A percentile compares a stretch with the other conserved stretches of the same genome.
Conservation (phyloP, 768 basidiomycete species). For the Postia placenta region DNA sequence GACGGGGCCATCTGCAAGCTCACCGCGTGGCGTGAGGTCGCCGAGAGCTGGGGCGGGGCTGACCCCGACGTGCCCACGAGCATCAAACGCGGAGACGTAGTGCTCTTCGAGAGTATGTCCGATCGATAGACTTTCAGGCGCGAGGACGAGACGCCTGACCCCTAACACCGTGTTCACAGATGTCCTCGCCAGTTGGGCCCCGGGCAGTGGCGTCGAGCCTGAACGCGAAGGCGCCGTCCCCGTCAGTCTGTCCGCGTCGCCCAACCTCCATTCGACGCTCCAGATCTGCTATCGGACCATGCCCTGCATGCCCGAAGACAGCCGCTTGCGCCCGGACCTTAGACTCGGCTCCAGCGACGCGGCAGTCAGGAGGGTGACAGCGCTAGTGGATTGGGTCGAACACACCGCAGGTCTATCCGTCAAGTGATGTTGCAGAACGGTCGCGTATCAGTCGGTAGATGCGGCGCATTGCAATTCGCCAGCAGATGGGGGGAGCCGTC, state of each 20-base stretch:
- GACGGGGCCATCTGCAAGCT: conserved; percentile 62
- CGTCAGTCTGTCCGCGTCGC: conserved; percentile 59
- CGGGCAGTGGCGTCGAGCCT: neutral
- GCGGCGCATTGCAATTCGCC: no score
- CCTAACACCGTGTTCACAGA: conserved; percentile 40
- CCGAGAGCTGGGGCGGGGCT: conserved; percentile 63
- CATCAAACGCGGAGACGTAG: conserved; percentile 65
- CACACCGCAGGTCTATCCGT: conserved; percentile 60
- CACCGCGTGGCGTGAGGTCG: conserved; percentile 74
- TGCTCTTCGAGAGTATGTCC: conserved; percentile 64
- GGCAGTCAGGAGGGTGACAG: conserved; percentile 59
- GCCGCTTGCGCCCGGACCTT: conserved; percentile 62
- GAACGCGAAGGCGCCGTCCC: conserved; percentile 22
- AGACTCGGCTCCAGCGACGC: conserved; percentile 66
- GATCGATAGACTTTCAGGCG: no score
- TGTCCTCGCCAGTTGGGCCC: conserved; percentile 36
- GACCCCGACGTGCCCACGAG: conserved; percentile 23
- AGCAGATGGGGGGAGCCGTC: no score
- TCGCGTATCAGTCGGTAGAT: no score
- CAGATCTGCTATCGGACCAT: conserved; percentile 78
- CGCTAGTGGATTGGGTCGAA: conserved; percentile 68
- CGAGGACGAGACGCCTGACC: neutral
- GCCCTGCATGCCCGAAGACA: conserved; percentile 57
- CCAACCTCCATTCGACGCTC: conserved; percentile 51
- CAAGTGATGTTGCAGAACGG: no score